Percentiles rank a stretch among this genome's conserved stretches.
phyloP scores from a whole-genome alignment of 306 rosid genomes.

The Ormosia semicastrata region DNA sequence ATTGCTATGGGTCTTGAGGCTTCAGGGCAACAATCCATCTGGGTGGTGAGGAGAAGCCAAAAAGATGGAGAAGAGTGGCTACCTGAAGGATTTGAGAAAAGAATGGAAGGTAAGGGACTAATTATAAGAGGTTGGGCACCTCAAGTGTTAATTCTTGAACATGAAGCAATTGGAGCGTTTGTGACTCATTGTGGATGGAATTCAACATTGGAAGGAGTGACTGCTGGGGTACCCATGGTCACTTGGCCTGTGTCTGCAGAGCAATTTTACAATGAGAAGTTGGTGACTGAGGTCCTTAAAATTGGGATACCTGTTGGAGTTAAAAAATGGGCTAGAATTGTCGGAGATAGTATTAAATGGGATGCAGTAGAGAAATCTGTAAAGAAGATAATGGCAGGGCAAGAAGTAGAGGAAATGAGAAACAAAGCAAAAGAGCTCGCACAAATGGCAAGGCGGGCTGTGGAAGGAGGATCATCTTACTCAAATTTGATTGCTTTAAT shows the following conservation, averaged over 20 bases:
- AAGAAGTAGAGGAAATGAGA: conserved; percentile 29
- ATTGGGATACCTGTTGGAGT: conserved; percentile 37
- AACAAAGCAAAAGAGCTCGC: background rate
- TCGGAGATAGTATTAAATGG: background rate
- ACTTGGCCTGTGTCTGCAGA: conserved; percentile 39
- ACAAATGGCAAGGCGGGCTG: conserved; percentile 20
- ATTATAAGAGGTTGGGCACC: background rate
- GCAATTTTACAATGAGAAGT: conserved; percentile 42
- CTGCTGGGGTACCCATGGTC: conserved; percentile 5
- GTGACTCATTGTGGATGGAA: background rate
- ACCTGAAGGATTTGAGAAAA: background rate
- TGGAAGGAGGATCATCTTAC: conserved; percentile 31
- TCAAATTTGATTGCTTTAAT: background rate
- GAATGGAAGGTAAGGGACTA: background rate
- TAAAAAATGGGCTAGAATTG: background rate
- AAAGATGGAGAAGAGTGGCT: background rate
- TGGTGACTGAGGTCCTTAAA: conserved; percentile 21
- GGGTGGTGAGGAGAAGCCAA: conserved; percentile 12
- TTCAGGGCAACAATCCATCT: conserved; percentile 11
- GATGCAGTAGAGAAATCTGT: conserved; percentile 18
- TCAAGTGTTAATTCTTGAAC: background rate
- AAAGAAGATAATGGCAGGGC: conserved; percentile 21
- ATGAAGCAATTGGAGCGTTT: background rate
- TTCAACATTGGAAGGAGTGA: conserved; percentile 25
- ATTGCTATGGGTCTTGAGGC: conserved; percentile 17